These are phyloP conservation scores for Amylostereum areolatum DNA, from an alignment of 1,284 basidiomycete genomes.

Conservation along the genomic window DNA sequence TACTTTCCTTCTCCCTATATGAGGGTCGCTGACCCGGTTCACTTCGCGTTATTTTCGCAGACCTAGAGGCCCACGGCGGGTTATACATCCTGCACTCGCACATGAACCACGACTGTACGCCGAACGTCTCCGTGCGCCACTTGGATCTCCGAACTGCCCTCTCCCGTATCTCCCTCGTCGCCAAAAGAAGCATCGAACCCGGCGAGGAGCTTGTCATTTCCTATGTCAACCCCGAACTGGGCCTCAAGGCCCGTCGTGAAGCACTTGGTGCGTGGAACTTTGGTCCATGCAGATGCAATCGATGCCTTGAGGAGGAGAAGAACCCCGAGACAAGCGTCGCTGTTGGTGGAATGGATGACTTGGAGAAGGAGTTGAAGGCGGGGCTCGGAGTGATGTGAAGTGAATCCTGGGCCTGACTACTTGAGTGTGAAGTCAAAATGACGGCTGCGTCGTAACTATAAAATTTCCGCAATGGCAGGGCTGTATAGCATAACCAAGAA, in stretches of 20 bases:
- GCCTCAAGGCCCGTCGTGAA: slow-evolving; percentile 48
- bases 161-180: slow-evolving; percentile 67
- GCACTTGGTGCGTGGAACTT: slow-evolving; percentile 73
- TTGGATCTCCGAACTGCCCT: slow-evolving; percentile 57
- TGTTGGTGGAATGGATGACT: slow-evolving; percentile 22
- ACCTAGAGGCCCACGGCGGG: slow-evolving; percentile 83
- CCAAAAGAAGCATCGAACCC: slow-evolving; percentile 52
- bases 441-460: not conserved
- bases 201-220: slow-evolving; percentile 77
- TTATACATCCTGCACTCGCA: slow-evolving; percentile 84
- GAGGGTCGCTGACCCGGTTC: no score
- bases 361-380: slow-evolving; percentile 44
- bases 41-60: slow-evolving; percentile 26
- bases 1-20: slow-evolving; percentile 1
- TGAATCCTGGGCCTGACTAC: not conserved
- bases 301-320: slow-evolving; percentile 49
- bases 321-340: slow-evolving; percentile 29
- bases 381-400: slow-evolving; percentile 37
- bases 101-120: slow-evolving; percentile 78
- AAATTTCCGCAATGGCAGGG: no score
- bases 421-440: not conserved
- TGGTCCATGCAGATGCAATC: slow-evolving; percentile 59
- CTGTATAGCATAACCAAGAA: no score
- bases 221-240: slow-evolving; percentile 67
- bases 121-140: slow-evolving; percentile 73